phyloP scores from a whole-genome alignment of 108 stramenopile species.

The Fragilariopsis cylindrus region DNA sequence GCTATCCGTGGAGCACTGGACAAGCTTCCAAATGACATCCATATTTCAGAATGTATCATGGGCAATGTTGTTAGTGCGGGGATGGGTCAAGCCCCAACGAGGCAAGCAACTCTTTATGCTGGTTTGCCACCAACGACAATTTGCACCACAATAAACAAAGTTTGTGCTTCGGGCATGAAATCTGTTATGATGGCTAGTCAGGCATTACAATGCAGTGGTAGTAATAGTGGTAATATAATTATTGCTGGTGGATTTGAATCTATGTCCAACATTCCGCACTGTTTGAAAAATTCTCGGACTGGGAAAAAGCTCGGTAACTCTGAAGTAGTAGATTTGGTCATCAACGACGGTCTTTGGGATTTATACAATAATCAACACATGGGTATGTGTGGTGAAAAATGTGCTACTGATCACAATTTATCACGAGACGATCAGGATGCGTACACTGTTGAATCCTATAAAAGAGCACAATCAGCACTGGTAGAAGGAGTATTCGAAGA shows the following conservation, averaged over 20 bases:
- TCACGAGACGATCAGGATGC: slow-evolving; percentile 94
- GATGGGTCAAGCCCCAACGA: slow-evolving; percentile 94
- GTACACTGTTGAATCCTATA: slow-evolving; percentile 87
- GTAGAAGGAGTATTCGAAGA: slow-evolving; percentile 80
- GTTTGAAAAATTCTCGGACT: slow-evolving; percentile 67
- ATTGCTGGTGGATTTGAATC: slow-evolving; percentile 96
- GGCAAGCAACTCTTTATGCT: slow-evolving; percentile 72
- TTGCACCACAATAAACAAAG: slow-evolving; percentile 90
- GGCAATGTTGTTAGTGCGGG: slow-evolving; percentile 97
- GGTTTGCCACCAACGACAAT: slow-evolving; percentile 61
- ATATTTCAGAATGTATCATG: slow-evolving; percentile 88
- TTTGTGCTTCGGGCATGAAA: slow-evolving; percentile 98
- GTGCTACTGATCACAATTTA: slow-evolving; percentile 74
- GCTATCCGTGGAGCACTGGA: slow-evolving; percentile 77
- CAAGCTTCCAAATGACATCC: slow-evolving; percentile 52
- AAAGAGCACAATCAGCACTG: slow-evolving; percentile 69
- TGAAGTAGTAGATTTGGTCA: slow-evolving; percentile 78
- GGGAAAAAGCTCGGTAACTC: slow-evolving; percentile 76
- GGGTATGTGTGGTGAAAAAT: slow-evolving; percentile 95
- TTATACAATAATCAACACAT: slow-evolving; percentile 95
- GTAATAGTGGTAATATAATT: slow-evolving; percentile 45
- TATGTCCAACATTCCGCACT: slow-evolving; percentile 97
- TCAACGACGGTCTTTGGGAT: slow-evolving; percentile 97
- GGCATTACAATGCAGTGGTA: slow-evolving; percentile 50
- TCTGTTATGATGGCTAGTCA: slow-evolving; percentile 81